Conservation (phyloP, 768 basidiomycete genomes). For the Botryobasidium botryosum region DNA sequence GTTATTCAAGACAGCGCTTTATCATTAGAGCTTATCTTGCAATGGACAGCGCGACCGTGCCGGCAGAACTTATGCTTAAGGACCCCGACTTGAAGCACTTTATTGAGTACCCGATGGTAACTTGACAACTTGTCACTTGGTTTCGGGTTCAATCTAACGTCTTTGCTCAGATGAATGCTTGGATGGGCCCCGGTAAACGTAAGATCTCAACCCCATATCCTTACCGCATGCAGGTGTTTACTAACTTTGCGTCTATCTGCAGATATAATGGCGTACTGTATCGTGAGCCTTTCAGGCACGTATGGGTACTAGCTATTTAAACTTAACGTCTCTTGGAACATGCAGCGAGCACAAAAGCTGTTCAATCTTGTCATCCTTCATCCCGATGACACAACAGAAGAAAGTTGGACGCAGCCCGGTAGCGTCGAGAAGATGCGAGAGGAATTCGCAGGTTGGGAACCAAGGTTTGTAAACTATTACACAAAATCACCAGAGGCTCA, state of each 20-base stretch:
- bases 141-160: too few relatives aligned
- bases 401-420: constrained; percentile 31
- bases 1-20: background rate
- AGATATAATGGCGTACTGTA: constrained; percentile 9
- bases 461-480: constrained; percentile 12
- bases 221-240: constrained; percentile 3
- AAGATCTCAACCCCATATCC: background rate
- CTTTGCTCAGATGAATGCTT: constrained; percentile 38
- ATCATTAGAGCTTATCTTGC: background rate
- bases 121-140: too few relatives aligned
- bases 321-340: background rate
- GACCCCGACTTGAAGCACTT: constrained; percentile 37
- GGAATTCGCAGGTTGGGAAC: constrained; percentile 33
- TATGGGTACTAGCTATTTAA: constrained; percentile 14
- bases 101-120: constrained; percentile 32
- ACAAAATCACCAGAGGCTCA: background rate
- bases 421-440: constrained; percentile 30
- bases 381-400: constrained; percentile 10
- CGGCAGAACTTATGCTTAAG: constrained; percentile 26
- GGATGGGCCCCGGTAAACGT: constrained; percentile 23
- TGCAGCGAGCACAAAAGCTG: constrained; percentile 13
- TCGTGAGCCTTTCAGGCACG: constrained; percentile 5
- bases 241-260: background rate
- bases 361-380: constrained; percentile 11
- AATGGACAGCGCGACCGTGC: constrained; percentile 27